Evolutionary conservation across 2,329 filamentous ascomycete species (phyloP).

Genomic region (Diatrype stigma): DNA sequence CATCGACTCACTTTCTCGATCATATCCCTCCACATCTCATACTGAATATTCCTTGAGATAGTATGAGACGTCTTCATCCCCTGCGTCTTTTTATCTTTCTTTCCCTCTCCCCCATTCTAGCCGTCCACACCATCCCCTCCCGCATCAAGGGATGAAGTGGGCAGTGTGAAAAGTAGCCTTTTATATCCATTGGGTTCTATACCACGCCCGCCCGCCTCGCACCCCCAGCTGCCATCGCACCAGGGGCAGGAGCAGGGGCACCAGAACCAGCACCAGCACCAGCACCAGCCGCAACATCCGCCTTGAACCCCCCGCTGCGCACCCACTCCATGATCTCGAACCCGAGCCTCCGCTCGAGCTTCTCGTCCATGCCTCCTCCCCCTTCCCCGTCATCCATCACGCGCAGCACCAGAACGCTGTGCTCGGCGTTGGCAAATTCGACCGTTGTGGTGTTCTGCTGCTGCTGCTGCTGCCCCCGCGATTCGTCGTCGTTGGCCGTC

Average conservation of each 20-base stretch:
- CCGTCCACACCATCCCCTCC: no score
- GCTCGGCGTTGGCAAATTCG: constrained; percentile 49
- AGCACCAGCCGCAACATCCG: constrained; percentile 8
- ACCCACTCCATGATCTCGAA: constrained; percentile 90
- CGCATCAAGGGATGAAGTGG: no score
- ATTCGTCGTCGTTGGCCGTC: constrained; percentile 4
- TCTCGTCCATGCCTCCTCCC: constrained; percentile 54
- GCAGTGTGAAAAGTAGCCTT: no score
- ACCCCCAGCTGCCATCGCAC: no score
- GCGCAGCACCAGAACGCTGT: constrained; percentile 49
- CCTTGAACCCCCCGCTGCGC: constrained; percentile 40
- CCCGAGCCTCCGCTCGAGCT: constrained; percentile 66
- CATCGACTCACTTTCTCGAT: no score
- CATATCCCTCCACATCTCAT: no score
- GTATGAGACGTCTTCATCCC: not conserved
- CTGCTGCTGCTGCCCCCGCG: constrained; percentile 30
- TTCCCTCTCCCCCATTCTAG: constrained; percentile 1
- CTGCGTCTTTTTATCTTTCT: not conserved
- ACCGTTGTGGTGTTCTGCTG: constrained; percentile 37
- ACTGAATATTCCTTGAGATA: no score
- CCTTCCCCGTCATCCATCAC: constrained; percentile 30
- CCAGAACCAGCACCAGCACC: not conserved
- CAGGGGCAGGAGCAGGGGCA: not conserved
- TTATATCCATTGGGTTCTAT: no score
- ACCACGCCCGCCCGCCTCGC: no score